These are phyloP conservation scores for Eucalyptus albens DNA, from an alignment of 345 rosid genomes.

Conservation along the genomic window DNA sequence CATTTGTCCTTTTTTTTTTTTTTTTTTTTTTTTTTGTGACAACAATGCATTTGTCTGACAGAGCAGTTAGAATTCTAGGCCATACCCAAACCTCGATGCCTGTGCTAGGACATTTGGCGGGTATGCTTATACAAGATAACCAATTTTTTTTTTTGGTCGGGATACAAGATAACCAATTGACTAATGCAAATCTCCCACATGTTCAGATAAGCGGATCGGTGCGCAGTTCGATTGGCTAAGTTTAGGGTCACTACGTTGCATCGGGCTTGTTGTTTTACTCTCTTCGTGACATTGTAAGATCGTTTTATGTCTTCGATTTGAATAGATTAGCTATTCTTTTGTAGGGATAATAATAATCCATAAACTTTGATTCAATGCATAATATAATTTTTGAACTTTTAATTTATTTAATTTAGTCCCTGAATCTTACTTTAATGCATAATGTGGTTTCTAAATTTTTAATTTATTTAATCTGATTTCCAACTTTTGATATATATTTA, in stretches of 20 bases:
- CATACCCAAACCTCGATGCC: neutral
- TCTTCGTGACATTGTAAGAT: neutral
- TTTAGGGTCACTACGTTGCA: neutral
- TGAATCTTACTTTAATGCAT: too few relatives aligned
- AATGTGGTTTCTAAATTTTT: fast-evolving
- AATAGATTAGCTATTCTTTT: neutral
- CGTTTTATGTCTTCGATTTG: neutral
- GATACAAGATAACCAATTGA: neutral
- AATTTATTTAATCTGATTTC: too few relatives aligned
- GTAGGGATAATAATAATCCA: fast-evolving
- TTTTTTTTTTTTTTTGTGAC: too few relatives aligned
- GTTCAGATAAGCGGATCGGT: neutral
- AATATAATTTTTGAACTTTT: too few relatives aligned
- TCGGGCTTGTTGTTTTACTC: neutral
- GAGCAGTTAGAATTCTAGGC: neutral
- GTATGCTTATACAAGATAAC: neutral
- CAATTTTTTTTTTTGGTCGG: too few relatives aligned
- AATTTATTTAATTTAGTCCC: fast-evolving
- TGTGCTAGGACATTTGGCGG: neutral
- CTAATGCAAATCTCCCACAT: neutral
- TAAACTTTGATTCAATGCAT: too few relatives aligned
- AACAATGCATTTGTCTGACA: neutral
- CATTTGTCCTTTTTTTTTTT: neutral
- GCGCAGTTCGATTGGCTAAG: neutral
- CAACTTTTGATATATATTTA: too few relatives aligned